Conservation (phyloP, 768 basidiomycete species). For the Candolleomyces eurysporus region DNA sequence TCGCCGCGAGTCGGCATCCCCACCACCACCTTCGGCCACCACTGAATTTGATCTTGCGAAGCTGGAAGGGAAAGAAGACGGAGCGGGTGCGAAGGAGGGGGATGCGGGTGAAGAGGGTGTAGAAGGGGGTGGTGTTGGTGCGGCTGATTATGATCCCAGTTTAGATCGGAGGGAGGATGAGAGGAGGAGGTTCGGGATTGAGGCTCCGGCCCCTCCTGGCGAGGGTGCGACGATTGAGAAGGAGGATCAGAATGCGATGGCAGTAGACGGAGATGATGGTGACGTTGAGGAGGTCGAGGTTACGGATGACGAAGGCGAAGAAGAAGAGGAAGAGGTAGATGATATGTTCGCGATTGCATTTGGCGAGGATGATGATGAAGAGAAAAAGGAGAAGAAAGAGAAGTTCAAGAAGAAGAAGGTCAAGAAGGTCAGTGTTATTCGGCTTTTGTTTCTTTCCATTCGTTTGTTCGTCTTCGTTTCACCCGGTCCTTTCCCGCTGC, state of each 20-base stretch:
- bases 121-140: slow-evolving; percentile 63
- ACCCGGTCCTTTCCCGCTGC: too few relatives aligned
- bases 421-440: neutral
- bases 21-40: slow-evolving; percentile 39
- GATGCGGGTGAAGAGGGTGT: slow-evolving; percentile 32
- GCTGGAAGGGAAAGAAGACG: slow-evolving; percentile 70
- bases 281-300: slow-evolving; percentile 57
- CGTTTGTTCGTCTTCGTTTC: too few relatives aligned
- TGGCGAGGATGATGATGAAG: slow-evolving; percentile 42
- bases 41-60: slow-evolving; percentile 21
- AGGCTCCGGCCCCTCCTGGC: slow-evolving; percentile 25
- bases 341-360: slow-evolving; percentile 88
- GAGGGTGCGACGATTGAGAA: slow-evolving; percentile 23
- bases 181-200: slow-evolving; percentile 53
- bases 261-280: slow-evolving; percentile 50
- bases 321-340: slow-evolving; percentile 70
- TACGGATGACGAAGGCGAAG: slow-evolving; percentile 38
- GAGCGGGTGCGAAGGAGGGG: slow-evolving; percentile 47
- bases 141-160: slow-evolving; percentile 86
- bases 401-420: neutral
- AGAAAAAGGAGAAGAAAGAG: slow-evolving; percentile 52
- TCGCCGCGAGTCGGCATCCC: slow-evolving; percentile 54
- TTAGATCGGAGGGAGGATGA: slow-evolving; percentile 85
- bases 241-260: neutral
- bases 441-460: neutral